Conservation (phyloP, 2,329 filamentous ascomycete genomes). For the Arthroderma uncinatum region DNA sequence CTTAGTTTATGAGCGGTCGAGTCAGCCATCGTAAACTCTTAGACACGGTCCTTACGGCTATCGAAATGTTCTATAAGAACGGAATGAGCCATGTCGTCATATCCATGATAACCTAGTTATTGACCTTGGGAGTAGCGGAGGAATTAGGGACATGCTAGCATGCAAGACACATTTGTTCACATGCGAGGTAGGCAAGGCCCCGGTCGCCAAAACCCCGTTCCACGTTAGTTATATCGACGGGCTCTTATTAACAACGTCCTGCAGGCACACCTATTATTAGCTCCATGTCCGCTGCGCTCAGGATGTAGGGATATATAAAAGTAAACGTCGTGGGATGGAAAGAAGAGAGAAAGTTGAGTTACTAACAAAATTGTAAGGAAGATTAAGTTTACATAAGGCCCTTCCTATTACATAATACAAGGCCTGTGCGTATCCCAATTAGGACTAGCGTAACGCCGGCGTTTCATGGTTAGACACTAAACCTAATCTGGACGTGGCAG, state of each 20-base stretch:
- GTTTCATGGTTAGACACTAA: neutral
- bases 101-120: neutral
- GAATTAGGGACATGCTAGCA: neutral
- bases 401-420: neutral
- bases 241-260: neutral
- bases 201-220: neutral
- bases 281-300: neutral
- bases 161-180: neutral
- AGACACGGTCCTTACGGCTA: neutral
- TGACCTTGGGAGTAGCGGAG: neutral
- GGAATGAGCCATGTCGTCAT: neutral
- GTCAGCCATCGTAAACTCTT: neutral
- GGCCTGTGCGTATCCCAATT: neutral
- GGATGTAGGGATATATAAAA: neutral
- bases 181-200: neutral
- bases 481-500: neutral
- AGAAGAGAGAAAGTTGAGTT: neutral
- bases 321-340: neutral
- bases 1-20: neutral
- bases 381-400: neutral
- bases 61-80: neutral
- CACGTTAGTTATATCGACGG: neutral
- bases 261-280: slow-evolving; percentile 4
- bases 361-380: neutral
- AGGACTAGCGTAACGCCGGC: neutral